Evolutionary conservation across 306 rosid genomes (phyloP).

Genomic region (Prunus salicina): DNA sequence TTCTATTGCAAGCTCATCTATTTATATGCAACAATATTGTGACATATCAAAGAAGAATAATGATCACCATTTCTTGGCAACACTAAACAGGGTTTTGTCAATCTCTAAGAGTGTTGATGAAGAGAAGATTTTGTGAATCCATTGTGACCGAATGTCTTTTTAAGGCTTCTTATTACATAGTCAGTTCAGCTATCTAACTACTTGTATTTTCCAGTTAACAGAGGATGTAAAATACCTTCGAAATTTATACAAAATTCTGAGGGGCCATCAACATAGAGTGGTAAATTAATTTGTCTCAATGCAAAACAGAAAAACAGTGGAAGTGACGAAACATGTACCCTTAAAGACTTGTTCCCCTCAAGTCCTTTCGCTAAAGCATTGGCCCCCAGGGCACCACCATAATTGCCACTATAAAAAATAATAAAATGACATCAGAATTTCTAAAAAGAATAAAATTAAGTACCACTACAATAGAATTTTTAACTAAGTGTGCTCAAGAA

Average conservation of each 20-base stretch:
- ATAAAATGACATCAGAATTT: conserved; percentile 19
- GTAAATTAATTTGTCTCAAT: not conserved
- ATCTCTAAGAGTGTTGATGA: not conserved
- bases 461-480: conserved; percentile 4
- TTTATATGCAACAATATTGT: not conserved
- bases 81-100: not conserved
- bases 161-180: not conserved
- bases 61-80: not conserved
- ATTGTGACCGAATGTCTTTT: not conserved
- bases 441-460: conserved; percentile 22
- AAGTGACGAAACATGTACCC: conserved; percentile 47
- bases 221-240: not conserved
- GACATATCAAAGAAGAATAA: not conserved
- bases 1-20: not conserved
- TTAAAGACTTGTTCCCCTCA: conserved; percentile 86
- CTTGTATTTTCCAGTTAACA: not conserved
- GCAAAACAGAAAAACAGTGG: not conserved
- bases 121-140: not conserved
- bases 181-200: not conserved
- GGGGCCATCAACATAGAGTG: not conserved
- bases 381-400: conserved; percentile 98
- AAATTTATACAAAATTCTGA: not conserved
- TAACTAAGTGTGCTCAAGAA: conserved; percentile 17
- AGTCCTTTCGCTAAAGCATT: conserved; percentile 92
- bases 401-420: conserved; percentile 75